phyloP scores from a whole-genome alignment of 75 land plant species.

The Gnetum montanum region DNA sequence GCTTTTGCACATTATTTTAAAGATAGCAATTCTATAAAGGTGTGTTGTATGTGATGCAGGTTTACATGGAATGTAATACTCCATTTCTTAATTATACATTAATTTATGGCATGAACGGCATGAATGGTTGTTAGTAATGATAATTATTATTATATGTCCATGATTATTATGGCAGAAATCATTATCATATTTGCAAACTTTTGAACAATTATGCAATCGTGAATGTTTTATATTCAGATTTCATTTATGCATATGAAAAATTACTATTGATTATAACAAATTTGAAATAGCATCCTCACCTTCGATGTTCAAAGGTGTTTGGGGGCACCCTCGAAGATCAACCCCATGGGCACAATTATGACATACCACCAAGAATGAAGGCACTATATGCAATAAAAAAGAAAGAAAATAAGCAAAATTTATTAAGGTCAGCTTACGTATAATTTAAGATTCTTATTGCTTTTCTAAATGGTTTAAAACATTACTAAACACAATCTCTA shows the following conservation, averaged over 20 bases:
- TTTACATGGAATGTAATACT: too few relatives aligned
- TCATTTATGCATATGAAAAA: background rate
- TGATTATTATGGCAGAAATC: too few relatives aligned
- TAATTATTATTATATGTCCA: background rate
- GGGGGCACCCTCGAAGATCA: constrained; percentile 96
- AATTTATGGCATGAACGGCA: too few relatives aligned
- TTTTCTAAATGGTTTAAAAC: background rate
- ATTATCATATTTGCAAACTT: too few relatives aligned
- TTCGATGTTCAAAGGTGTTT: constrained; percentile 68
- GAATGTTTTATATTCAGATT: too few relatives aligned
- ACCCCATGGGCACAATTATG: constrained; percentile 98
- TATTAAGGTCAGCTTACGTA: background rate
- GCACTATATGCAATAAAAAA: constrained; percentile 47
- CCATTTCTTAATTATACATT: too few relatives aligned
- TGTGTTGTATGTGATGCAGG: too few relatives aligned
- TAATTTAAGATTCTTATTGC: background rate
- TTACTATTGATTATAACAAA: background rate
- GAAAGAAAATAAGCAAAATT: background rate
- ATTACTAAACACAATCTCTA: background rate
- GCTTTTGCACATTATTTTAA: too few relatives aligned
- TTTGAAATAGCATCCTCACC: constrained; percentile 32
- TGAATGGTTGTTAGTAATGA: background rate
- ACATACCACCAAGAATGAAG: constrained; percentile 68
- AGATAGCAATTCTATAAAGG: too few relatives aligned
- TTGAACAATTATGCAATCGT: too few relatives aligned